phyloP scores from a whole-genome alignment of 78 protist species.

The Chrysochromulina parva region DNA sequence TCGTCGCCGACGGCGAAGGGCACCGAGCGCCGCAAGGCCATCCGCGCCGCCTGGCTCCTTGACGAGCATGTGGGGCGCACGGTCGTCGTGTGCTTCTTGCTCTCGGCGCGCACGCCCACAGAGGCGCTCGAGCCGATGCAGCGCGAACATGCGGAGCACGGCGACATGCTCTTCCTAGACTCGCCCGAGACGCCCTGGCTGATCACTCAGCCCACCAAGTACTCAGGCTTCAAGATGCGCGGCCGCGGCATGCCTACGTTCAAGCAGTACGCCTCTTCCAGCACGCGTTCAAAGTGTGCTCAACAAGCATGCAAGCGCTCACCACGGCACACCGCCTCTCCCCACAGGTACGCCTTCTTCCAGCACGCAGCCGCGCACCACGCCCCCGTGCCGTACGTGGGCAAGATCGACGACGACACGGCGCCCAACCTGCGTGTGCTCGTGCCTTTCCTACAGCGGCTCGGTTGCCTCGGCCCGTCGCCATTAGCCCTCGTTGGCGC shows the following conservation, averaged over 20 bases:
- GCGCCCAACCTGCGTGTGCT: neutral
- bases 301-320: too few relatives aligned
- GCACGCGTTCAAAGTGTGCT: too few relatives aligned
- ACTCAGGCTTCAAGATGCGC: neutral
- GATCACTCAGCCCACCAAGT: neutral
- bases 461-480: neutral
- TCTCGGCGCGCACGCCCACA: neutral
- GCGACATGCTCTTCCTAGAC: too few relatives aligned
- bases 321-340: too few relatives aligned
- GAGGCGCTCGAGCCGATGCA: neutral
- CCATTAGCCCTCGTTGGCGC: neutral
- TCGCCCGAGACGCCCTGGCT: neutral
- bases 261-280: constrained; percentile 27
- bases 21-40: neutral
- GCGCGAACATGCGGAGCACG: too few relatives aligned
- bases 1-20: neutral
- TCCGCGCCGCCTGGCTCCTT: too few relatives aligned
- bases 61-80: too few relatives aligned
- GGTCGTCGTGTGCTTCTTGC: too few relatives aligned
- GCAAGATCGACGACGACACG: neutral
- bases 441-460: neutral
- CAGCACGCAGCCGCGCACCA: neutral
- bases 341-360: too few relatives aligned
- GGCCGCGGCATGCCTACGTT: constrained; percentile 27
- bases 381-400: neutral